Evolutionary conservation across 306 rosid species (phyloP).

Genomic region (Glycine soja): DNA sequence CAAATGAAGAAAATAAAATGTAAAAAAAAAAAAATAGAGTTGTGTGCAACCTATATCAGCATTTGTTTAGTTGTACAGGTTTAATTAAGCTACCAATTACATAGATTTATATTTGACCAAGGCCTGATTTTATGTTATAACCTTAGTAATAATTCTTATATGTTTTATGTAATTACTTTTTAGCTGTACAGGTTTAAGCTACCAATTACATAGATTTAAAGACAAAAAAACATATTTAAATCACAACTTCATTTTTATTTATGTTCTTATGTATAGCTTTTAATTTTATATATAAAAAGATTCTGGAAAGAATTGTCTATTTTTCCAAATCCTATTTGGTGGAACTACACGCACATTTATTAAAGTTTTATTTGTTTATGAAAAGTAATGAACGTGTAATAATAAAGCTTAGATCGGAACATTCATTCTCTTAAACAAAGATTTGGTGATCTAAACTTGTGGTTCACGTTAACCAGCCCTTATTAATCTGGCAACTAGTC

Average conservation of each 20-base stretch:
- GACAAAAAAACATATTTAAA: neutral
- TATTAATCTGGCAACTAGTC: neutral
- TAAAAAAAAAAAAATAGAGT: too few species aligned
- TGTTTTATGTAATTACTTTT: too few species aligned
- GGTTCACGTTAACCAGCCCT: neutral
- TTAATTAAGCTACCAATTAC: too few species aligned
- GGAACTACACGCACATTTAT: neutral
- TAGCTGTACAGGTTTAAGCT: too few species aligned
- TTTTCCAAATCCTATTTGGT: neutral
- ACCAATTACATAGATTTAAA: too few species aligned
- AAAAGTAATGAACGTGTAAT: neutral
- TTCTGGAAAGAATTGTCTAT: neutral
- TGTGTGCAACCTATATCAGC: too few species aligned
- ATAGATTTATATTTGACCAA: too few species aligned
- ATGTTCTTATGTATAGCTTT: neutral
- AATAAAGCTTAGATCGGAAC: conserved; percentile 1
- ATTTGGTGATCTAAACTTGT: neutral
- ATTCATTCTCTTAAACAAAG: conserved; percentile 21
- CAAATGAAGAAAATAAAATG: too few species aligned
- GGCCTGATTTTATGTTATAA: too few species aligned
- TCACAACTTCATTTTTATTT: neutral
- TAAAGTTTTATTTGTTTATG: neutral
- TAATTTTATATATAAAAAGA: neutral
- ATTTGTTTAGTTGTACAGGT: too few species aligned
- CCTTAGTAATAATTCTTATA: too few species aligned